Conservation (phyloP, 139 green algal genomes). For the Prasinococcaceae sp. region DNA sequence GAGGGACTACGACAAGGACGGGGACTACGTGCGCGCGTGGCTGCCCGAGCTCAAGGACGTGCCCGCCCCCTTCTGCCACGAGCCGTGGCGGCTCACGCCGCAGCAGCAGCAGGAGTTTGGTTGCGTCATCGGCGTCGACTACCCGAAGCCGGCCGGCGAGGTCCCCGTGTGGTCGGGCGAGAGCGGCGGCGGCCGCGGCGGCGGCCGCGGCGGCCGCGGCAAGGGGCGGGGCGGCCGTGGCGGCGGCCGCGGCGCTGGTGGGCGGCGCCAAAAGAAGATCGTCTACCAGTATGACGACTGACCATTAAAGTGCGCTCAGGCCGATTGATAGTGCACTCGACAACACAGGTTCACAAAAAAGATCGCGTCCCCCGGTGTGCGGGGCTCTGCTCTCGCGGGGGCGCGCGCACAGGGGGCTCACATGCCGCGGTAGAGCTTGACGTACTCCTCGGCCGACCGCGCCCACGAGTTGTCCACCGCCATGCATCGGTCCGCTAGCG, state of each 20-base stretch:
- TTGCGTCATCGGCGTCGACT: too few relatives aligned
- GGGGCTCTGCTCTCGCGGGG: too few relatives aligned
- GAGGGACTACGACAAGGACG: slow-evolving; percentile 66
- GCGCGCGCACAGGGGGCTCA: not conserved
- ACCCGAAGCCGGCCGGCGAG: too few relatives aligned
- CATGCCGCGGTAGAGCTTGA: slow-evolving; percentile 24
- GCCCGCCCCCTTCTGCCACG: slow-evolving; percentile 43
- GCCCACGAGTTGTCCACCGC: slow-evolving; percentile 28
- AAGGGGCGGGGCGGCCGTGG: not conserved
- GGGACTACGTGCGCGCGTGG: slow-evolving; percentile 77
- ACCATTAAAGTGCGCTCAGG: not conserved
- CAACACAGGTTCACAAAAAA: too few relatives aligned
- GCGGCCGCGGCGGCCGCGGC: too few relatives aligned
- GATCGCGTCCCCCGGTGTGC: too few relatives aligned
- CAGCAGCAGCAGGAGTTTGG: slow-evolving; percentile 39
- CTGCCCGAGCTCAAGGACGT: slow-evolving; percentile 70
- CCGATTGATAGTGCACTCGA: too few relatives aligned
- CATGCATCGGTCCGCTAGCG: slow-evolving; percentile 15
- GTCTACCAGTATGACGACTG: not conserved
- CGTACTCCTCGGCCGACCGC: slow-evolving; percentile 17
- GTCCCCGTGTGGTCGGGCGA: too few relatives aligned
- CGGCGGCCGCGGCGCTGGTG: too few relatives aligned
- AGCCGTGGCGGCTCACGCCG: slow-evolving; percentile 58
- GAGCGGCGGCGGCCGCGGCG: too few relatives aligned
- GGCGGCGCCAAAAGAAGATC: not conserved